Evolutionary conservation across 108 stramenopile species (phyloP).

Genomic region (Thalassiosira profunda): DNA sequence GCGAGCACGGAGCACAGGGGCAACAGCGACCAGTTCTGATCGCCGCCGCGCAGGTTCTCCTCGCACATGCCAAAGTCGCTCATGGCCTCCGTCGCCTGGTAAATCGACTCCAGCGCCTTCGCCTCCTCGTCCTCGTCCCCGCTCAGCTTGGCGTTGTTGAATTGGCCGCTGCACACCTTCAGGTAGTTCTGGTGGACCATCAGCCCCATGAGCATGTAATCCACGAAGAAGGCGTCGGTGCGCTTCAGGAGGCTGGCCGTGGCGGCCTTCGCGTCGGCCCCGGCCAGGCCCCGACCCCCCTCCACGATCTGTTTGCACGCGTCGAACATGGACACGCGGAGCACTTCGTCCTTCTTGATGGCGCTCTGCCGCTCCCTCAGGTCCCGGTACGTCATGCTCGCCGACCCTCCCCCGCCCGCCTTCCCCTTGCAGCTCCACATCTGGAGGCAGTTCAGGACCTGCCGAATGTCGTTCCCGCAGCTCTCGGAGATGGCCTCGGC

Average conservation of each 20-base stretch:
- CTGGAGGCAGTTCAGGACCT: conserved; percentile 94
- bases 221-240: conserved; percentile 96
- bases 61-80: conserved; percentile 91
- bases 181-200: conserved; percentile 96
- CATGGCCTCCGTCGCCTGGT: conserved; percentile 84
- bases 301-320: conserved; percentile 84
- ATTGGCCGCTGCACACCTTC: conserved; percentile 64
- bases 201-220: conserved; percentile 95
- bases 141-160: conserved; percentile 44
- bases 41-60: conserved; percentile 80
- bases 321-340: conserved; percentile 93
- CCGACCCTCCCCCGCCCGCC: conserved; percentile 1
- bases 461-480: conserved; percentile 97
- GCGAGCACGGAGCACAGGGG: conserved; percentile 79
- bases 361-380: conserved; percentile 72
- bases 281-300: conserved; percentile 66
- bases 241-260: conserved; percentile 74
- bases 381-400: conserved; percentile 78
- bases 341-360: conserved; percentile 91
- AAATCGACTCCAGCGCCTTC: conserved; percentile 63
- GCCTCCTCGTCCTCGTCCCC: conserved; percentile 54
- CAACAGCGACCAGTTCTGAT: conserved; percentile 95
- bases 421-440: conserved; percentile 92
- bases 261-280: conserved; percentile 60
- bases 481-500: conserved; percentile 96